Evolutionary conservation across 1,139 yeast genomes (phyloP).

Genomic region (Candida labiduridarum): DNA sequence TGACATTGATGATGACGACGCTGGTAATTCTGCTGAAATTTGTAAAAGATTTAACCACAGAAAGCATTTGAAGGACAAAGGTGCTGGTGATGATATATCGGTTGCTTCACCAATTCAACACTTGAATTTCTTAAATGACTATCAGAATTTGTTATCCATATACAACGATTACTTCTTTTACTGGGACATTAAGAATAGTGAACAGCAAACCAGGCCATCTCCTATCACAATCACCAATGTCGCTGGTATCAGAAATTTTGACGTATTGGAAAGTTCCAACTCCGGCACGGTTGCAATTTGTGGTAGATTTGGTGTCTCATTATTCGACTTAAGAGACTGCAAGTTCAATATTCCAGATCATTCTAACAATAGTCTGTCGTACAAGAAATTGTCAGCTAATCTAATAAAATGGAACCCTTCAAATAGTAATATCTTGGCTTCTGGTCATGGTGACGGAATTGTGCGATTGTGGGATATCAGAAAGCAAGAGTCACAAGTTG

Average conservation of each 20-base stretch:
- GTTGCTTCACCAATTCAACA: slow-evolving; percentile 25
- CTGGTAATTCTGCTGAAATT: slow-evolving; percentile 63
- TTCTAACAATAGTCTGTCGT: slow-evolving; percentile 12
- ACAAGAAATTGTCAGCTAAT: slow-evolving; percentile 30
- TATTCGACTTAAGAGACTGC: slow-evolving; percentile 62
- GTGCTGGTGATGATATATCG: slow-evolving; percentile 23
- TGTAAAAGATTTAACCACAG: slow-evolving; percentile 74
- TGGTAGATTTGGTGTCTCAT: slow-evolving; percentile 70
- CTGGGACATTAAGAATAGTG: slow-evolving; percentile 70
- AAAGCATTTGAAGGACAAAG: slow-evolving; percentile 49
- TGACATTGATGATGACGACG: slow-evolving; percentile 31
- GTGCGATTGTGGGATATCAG: slow-evolving; percentile 80
- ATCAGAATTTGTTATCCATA: slow-evolving; percentile 46
- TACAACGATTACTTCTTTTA: slow-evolving; percentile 66
- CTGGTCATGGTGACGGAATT: slow-evolving; percentile 62
- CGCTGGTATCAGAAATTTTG: slow-evolving; percentile 55
- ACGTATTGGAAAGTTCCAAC: slow-evolving; percentile 45
- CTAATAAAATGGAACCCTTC: slow-evolving; percentile 64
- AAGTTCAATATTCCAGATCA: slow-evolving; percentile 36
- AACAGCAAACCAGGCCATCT: slow-evolving; percentile 37
- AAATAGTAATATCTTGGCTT: slow-evolving; percentile 64
- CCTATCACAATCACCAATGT: slow-evolving; percentile 57
- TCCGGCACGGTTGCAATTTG: slow-evolving; percentile 52
- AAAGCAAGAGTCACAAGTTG: slow-evolving; percentile 51
- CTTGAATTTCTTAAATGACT: slow-evolving; percentile 26